Evolutionary conservation across 208 protist genomes (phyloP), one percentile per base, ranked within the genome.

Genomic region (Acanthamoeba lenticulata): DNA sequence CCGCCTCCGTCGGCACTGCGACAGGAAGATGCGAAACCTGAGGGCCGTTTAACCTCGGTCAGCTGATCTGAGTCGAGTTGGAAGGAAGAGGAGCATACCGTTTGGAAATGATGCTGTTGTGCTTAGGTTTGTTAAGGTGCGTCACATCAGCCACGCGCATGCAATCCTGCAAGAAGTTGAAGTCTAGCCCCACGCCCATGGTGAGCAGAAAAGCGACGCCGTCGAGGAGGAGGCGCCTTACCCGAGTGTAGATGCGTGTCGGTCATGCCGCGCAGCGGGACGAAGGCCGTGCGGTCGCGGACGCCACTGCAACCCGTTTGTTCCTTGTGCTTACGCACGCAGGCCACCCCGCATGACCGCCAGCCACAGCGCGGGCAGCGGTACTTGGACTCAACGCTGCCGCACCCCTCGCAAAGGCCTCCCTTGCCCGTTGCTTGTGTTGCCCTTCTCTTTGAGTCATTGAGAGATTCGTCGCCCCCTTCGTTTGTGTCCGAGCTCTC

Each of bases 131-230:
- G 55, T 72, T 72, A 7, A 91, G 47, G 36, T 91, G 52, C 21
- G 85, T 40, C 17, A 91, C 55, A 47, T 72, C 57, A 4, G 47
- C 34, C 85, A 72, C 57, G 11, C 57, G 85, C 85, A 91, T 62
- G 57, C 85, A 62, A 27, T 91, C 85, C 38, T 91, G 85, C 21
- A 91, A 36, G 55, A 91, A 91, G 85, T 91, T 91, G 42, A 91
- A 91, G 55, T 91, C 85, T 91, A 32, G 1, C 1, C 52, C 27
- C 52, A n/a, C n/a, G n/a, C n/a, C n/a, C n/a, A n/a, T n/a, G n/a
- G n/a, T n/a, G n/a, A n/a, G n/a, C n/a, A n/a, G 36, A 21, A 36
- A 81, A 32, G 2, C 2, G 27, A 0, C 34, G 19, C 3, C 15
- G 24, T 21, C 2, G 38, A 7, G 24, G 17, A 79, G 34, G 7